Base-by-base conservation (phyloP, 2,329 filamentous ascomycete genomes). In the Tolypocladium endophyticum region DNA sequence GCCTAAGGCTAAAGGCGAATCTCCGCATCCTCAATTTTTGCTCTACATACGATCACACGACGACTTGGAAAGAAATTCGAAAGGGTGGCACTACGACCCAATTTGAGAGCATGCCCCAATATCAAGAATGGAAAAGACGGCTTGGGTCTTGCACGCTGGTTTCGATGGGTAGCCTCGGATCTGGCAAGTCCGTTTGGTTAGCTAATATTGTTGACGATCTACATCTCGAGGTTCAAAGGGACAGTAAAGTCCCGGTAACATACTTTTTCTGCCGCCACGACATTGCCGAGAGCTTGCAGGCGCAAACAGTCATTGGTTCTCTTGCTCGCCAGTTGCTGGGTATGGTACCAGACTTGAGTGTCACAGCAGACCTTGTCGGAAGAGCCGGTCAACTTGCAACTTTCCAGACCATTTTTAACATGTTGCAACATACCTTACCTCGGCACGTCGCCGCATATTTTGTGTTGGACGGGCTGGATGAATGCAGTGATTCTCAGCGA, bases 351-450 rank as follows among this genome's bases (percentile, higher is more conserved):
- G 43, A 47, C n/a, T 47, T 47, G 43, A 25, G 11, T 5, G 43
- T 25, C 3, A 23, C 43, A 2, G n/a, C 14, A 23, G 11, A 25
- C 3, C 3, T 47, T 47, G 1, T 47, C 9, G 43, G 25, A 8
- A 6, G 11, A 25, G 11, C 4, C 1, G 43, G 43, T 3, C n/a
- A 11, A 2, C 0, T 47, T 25, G 1, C 23, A 12, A 4, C 0
- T 12, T 47, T 25, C 4, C n/a, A 25, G 4, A 4, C 8, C 11
- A 23, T 47, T 14, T 1, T 25, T 16, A 18, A 4, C 9, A 1
- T 7, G 1, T 25, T 47, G 11, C 11, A 25, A 9, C 43, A 9
- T 11, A 9, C 11, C 2, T 25, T 47, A 23, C 43, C 43, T 25
- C n/a, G 1, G 5, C n/a, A 9, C 1, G 3, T 47, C 16, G 11